Conservation (phyloP, 1,139 yeast species). For the Suhomyces wounanorum region DNA sequence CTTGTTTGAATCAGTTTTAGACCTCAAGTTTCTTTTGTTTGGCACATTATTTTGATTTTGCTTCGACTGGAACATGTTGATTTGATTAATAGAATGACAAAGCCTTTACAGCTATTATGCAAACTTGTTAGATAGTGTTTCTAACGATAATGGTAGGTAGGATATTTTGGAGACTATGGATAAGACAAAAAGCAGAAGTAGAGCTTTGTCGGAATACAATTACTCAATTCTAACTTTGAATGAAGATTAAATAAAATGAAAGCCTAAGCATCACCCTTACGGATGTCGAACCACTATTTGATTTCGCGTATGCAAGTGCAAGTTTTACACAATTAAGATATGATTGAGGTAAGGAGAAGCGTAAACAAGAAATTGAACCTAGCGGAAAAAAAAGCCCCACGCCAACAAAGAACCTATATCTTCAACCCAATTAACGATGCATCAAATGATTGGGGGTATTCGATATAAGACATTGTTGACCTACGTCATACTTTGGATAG, state of each 20-base stretch:
- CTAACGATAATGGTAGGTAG: too few species aligned
- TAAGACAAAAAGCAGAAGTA: too few species aligned
- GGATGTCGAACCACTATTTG: background rate
- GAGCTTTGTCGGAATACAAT: too few species aligned
- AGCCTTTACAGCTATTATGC: too few species aligned
- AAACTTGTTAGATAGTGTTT: too few species aligned
- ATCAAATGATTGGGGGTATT: background rate
- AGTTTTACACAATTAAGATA: background rate
- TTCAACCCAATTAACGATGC: conserved; percentile 1
- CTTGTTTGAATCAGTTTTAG: conserved; percentile 20
- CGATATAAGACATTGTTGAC: conserved; percentile 2
- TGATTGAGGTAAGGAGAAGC: conserved; percentile 20
- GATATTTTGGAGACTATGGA: too few species aligned
- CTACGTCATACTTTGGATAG: conserved; percentile 27
- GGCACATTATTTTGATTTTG: background rate
- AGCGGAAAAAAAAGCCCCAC: background rate
- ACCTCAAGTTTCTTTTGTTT: conserved; percentile 24
- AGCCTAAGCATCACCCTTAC: background rate
- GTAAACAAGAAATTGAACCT: background rate
- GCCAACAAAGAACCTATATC: background rate
- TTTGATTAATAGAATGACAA: background rate
- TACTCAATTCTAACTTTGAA: background rate
- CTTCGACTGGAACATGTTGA: background rate
- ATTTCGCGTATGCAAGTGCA: background rate
- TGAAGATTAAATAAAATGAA: background rate